Base-by-base conservation (phyloP, 176 grass and related monocot genomes). In the Paspalum notatum region DNA sequence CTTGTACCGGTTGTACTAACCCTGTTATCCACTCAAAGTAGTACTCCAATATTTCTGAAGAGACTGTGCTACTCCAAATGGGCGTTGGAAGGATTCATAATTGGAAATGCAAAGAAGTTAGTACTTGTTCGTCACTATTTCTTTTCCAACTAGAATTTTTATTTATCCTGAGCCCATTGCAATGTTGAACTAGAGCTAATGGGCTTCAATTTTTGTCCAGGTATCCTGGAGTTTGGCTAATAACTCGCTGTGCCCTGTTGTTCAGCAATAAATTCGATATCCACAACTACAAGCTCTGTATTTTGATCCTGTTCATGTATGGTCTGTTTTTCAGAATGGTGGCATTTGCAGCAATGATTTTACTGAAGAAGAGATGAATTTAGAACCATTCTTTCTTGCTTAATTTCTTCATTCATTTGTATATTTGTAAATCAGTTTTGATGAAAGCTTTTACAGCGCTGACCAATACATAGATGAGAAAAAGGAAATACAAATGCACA, bases 211-310 rank as follows among this genome's bases (percentile, higher is more conserved):
- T 90, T 78, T 48, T 6, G 16, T 76, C 58, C 79, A 95, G 96
- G 45, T 98, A 98, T 57, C 84, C 92, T 49, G 92, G 95, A 56
- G 95, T 95, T 24, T 98, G 95, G 95, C 63, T 98, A n/a, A 95
- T 98, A 86, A 98, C 92, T 72, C 87, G 95, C 55, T 98, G 95
- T 0, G 92, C 75, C 6, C 48, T 93, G 77, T 78, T 98, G 47
- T 62, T 66, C 27, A 81, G 13, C 56, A 87, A 25, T 12, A 52
- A 75, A 43, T 98, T 93, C 6, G 22, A 93, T 57, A 98, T 98
- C 57, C 74, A 95, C 37, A 56, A 98, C 41, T 91, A 90, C 92
- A 39, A 47, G 5, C 79, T 98, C 15, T 95, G 92, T 48, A 86
- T 98, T 71, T 48, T 80, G 5, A 41, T 98, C 74, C 82, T 98